Evolutionary conservation across 2,329 filamentous ascomycete genomes (phyloP).

Genomic region (Claviceps digitariae): DNA sequence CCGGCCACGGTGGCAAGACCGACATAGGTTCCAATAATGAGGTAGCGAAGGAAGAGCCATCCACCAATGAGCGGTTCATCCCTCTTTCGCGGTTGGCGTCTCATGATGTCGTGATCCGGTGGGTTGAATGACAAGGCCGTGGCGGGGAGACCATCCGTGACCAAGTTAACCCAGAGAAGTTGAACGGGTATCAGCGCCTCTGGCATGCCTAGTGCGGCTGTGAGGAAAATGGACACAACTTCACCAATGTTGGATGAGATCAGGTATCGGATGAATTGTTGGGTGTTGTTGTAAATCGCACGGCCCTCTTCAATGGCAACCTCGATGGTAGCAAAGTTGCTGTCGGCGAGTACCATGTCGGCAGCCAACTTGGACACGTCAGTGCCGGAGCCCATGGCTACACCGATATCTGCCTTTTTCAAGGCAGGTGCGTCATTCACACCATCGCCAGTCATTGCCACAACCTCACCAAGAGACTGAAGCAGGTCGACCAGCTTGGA

Average conservation of each 20-base stretch:
- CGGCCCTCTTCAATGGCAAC: conserved; percentile 92
- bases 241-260: conserved; percentile 99
- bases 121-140: conserved; percentile 97
- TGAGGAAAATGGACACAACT: conserved; percentile 97
- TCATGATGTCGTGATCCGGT: conserved; percentile 97
- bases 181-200: conserved; percentile 95
- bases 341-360: conserved; percentile 96
- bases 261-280: conserved; percentile 97
- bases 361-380: conserved; percentile 94
- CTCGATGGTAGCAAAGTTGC: conserved; percentile 98
- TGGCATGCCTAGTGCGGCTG: conserved; percentile 90
- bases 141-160: conserved; percentile 91
- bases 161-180: conserved; percentile 95
- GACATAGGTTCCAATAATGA: conserved; percentile 92
- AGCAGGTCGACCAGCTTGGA: conserved; percentile 95
- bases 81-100: conserved; percentile 74
- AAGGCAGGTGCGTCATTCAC: conserved; percentile 96
- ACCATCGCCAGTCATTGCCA: conserved; percentile 98
- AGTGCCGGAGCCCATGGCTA: conserved; percentile 96
- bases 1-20: conserved; percentile 89
- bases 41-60: conserved; percentile 95
- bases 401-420: conserved; percentile 97
- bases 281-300: conserved; percentile 99
- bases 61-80: conserved; percentile 86
- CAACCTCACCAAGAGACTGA: conserved; percentile 83